phyloP scores from a whole-genome alignment of 2,329 filamentous ascomycete genomes.

The Cladosporium sp. region DNA sequence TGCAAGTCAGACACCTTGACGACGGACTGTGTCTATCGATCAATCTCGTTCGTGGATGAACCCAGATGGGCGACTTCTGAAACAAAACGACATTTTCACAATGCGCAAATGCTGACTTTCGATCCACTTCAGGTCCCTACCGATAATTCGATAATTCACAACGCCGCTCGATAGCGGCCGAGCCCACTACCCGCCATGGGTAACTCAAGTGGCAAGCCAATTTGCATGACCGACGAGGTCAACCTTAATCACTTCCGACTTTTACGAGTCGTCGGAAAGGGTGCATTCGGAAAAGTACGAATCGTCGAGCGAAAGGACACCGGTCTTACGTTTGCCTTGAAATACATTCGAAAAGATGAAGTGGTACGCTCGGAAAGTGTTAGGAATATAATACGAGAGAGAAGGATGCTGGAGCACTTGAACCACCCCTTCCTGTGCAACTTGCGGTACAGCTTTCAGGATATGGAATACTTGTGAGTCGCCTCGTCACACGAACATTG shows the following conservation, averaged over 20 bases:
- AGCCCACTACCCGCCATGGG: slow-evolving; percentile 59
- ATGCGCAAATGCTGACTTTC: slow-evolving; percentile 1
- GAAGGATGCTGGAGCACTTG: slow-evolving; percentile 95
- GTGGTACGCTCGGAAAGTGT: slow-evolving; percentile 97
- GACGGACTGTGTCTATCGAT: neutral
- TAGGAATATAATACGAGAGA: slow-evolving; percentile 94
- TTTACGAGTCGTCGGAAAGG: slow-evolving; percentile 91
- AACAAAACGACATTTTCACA: neutral
- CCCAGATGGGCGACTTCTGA: neutral
- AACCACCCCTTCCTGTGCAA: slow-evolving; percentile 99
- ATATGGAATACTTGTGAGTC: slow-evolving; percentile 93
- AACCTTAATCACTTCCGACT: slow-evolving; percentile 97
- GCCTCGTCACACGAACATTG: neutral
- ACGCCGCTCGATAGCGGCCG: slow-evolving; percentile 1
- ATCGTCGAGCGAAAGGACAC: slow-evolving; percentile 99
- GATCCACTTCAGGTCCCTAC: slow-evolving; percentile 3
- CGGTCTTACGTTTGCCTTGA: slow-evolving; percentile 87
- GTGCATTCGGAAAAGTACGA: slow-evolving; percentile 96
- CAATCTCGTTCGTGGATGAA: neutral
- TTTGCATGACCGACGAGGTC: slow-evolving; percentile 91
- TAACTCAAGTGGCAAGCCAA: slow-evolving; percentile 90
- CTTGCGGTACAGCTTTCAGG: slow-evolving; percentile 97
- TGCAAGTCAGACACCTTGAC: neutral
- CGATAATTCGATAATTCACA: neutral
- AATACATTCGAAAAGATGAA: slow-evolving; percentile 99